Percentiles rank a stretch among this genome's conserved stretches.
Evolutionary conservation across 805 yeast species (phyloP).

Genomic region (Cyberlindnera meyerae): DNA sequence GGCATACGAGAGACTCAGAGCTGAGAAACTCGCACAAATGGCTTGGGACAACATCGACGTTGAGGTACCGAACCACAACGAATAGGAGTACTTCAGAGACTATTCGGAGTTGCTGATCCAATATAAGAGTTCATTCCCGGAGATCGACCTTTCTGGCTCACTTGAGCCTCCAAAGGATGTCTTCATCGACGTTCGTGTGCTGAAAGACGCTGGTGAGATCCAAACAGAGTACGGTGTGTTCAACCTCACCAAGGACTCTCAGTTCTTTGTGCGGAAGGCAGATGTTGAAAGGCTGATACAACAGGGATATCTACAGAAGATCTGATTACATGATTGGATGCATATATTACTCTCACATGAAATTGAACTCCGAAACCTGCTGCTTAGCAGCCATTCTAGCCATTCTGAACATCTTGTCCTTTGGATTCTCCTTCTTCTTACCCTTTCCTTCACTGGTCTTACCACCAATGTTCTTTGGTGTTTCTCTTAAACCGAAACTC

Average conservation of each 20-base stretch:
- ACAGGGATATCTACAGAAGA: slow-evolving; percentile 85
- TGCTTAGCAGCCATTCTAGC: slow-evolving; percentile 66
- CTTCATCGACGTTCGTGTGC: slow-evolving; percentile 88
- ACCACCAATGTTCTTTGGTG: slow-evolving; percentile 76
- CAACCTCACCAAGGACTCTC: slow-evolving; percentile 87
- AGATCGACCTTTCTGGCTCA: slow-evolving; percentile 84
- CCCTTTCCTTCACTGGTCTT: slow-evolving; percentile 29
- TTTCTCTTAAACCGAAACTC: slow-evolving; percentile 89
- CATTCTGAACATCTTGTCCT: slow-evolving; percentile 67
- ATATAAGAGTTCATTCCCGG: slow-evolving; percentile 74
- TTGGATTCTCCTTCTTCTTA: slow-evolving; percentile 58
- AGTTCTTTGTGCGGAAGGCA: slow-evolving; percentile 87
- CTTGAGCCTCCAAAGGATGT: slow-evolving; percentile 87
- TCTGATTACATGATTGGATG: slow-evolving; percentile 31
- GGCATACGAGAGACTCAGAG: slow-evolving; percentile 74
- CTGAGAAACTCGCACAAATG: slow-evolving; percentile 58
- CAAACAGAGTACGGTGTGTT: slow-evolving; percentile 97
- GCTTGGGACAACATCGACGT: slow-evolving; percentile 66
- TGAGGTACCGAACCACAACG: slow-evolving; percentile 65
- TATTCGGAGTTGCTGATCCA: slow-evolving; percentile 70
- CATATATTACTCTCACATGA: too few species aligned
- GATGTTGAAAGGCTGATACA: slow-evolving; percentile 93
- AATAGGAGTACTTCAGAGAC: slow-evolving; percentile 68
- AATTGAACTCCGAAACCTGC: slow-evolving; percentile 72
- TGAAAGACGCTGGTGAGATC: slow-evolving; percentile 93